Base-by-base conservation (phyloP, 441 rosid species). In the Bocquillonia castaneifolia region DNA sequence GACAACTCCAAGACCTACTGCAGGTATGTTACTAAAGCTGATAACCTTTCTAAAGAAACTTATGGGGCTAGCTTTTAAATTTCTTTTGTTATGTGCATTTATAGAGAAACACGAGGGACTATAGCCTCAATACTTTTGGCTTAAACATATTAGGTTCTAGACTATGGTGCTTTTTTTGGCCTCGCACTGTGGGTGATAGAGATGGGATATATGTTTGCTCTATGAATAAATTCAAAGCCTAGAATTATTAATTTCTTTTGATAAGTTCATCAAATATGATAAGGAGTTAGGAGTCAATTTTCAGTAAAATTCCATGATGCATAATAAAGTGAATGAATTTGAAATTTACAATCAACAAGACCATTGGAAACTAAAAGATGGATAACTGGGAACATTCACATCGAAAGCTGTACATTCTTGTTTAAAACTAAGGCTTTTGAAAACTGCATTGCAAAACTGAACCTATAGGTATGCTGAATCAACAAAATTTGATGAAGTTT, bases 1-100 rank as follows among this genome's bases (percentile, higher is more conserved):
- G 74, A 73, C 86, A 45, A 86, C 99, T 9, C 93, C 93, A 44
- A 84, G 99, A 82, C 96, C 97, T 64, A 83, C 91, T 7, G 76
- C 74, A 15, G 95, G 98, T 89, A 85, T 29, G 54, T 47, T 22
- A 26, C 74, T 14, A 42, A 69, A 66, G 17, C 70, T 64, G 47
- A 42, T 52, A 31, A 25, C 42, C 56, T 63, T 13, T 57, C 22
- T 6, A 10, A 8, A 0, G 2, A 25, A 15, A 28, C 26, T 36
- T 22, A 32, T 47, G n/a, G 47, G n/a, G 34, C 32, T 31, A 2
- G 23, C 54, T 0, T 50, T 37, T 25, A 53, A 26, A 22, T 3
- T 7, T 26, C 22, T 50, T 59, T 26, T 42, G 28, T 32, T 8
- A 29, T 61, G n/a, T 67, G 56, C 47, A 42, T 55, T 26, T 54